Evolutionary conservation across 495 filamentous ascomycete species (phyloP), one percentile per base, ranked within the genome.

Genomic region (Massariosphaeria phaeospora): DNA sequence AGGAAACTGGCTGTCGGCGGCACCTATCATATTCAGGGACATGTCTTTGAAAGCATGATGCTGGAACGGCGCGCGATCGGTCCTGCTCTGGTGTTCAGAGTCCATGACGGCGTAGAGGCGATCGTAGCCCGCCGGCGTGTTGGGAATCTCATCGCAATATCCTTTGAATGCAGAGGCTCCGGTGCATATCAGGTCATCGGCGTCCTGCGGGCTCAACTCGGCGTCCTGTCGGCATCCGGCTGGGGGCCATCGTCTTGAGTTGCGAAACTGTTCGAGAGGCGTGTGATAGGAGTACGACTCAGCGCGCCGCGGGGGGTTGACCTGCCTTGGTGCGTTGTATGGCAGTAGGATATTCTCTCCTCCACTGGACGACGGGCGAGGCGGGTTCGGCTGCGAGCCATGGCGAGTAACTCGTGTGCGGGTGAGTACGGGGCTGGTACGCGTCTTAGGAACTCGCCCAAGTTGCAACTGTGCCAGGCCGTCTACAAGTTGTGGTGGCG

Each of bases 1-100:
- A 2, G 81, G 79, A 55, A 77, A 69, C 0, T 53, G 70, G 42
- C 52, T 62, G 13, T 64, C 64, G 9, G 70, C 45, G 17, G 50
- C 34, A 5, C 59, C 62, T 3, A 61, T 62, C 43, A 72, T 51
- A 24, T 51, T 63, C 25, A 72, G 63, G 10, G 70, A 68, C 25
- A 66, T 64, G 26, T 69, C 62, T 23, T 39, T 25, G 46, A 67
- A 72, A 15, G 65, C 52, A 13, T 52, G 41, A 10, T 62, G 52
- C 26, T 59, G 61, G 35, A 58, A 57, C 7, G 42, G 13, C 0
- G 64, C 61, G 26, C 66, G 54, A 46, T 70, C 67, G 1, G 64
- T 63, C 21, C 64, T 49, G 15, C 39, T 43, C 30, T 45, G 45
- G 38, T 64, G 55, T 27, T 66, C 66, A 11, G 48, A 47, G 9